Evolutionary conservation across 345 rosid species (phyloP).

Genomic region (Ceriops tagal): DNA sequence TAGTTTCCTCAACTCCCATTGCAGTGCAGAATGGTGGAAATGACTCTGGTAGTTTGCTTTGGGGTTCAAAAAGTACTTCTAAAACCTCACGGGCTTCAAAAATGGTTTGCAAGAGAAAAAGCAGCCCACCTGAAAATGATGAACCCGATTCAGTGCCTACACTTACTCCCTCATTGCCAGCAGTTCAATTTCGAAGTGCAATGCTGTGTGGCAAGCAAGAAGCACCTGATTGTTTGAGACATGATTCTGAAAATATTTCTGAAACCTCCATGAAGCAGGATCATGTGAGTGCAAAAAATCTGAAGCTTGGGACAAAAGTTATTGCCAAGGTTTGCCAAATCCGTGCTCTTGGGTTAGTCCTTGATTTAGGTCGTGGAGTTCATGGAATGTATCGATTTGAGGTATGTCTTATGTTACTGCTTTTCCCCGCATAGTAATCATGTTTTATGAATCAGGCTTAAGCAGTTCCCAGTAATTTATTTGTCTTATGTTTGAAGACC

Average conservation of each 20-base stretch:
- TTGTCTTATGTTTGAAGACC: no score
- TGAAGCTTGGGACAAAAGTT: conserved; percentile 67
- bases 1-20: neutral
- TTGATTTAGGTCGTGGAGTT: conserved; percentile 85
- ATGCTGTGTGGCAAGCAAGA: neutral
- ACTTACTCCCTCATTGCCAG: neutral
- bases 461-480: no score
- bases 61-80: neutral
- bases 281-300: conserved; percentile 34
- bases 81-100: conserved; percentile 1
- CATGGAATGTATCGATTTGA: conserved; percentile 85
- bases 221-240: neutral
- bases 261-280: neutral
- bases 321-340: conserved; percentile 61
- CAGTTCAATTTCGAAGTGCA: neutral
- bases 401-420: conserved; percentile 35
- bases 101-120: neutral
- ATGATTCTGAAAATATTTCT: neutral
- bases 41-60: neutral
- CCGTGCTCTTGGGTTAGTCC: conserved; percentile 74
- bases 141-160: neutral
- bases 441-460: no score
- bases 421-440: neutral
- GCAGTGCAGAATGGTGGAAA: neutral
- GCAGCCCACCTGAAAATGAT: neutral